A percentile compares a stretch with the other conserved stretches of the same genome.
These are phyloP conservation scores for Puccinia coronata DNA, from an alignment of 1,284 basidiomycete species.

Conservation along the genomic window DNA sequence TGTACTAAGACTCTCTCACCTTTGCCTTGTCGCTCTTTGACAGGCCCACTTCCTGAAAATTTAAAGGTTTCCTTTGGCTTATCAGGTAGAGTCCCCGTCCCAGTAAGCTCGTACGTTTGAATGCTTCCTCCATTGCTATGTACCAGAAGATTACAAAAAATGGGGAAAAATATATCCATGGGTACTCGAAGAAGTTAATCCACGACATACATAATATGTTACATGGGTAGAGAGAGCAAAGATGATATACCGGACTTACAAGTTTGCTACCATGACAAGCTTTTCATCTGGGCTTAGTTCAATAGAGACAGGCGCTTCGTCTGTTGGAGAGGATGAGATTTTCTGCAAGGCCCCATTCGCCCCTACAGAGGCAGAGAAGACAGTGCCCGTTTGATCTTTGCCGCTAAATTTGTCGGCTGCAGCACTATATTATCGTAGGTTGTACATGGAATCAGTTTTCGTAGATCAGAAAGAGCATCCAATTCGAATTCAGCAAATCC, in stretches of 20 bases:
- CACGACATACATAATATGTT: too few species aligned
- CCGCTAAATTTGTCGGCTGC: conserved; percentile 14
- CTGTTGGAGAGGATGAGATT: conserved; percentile 11
- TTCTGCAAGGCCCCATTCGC: conserved; percentile 19
- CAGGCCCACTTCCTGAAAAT: conserved; percentile 10
- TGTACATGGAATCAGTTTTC: too few species aligned
- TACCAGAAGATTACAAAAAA: too few species aligned
- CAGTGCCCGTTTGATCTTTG: conserved; percentile 14
- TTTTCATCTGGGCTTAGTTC: conserved; percentile 17
- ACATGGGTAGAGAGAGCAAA: not conserved
- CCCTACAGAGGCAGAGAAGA: conserved; percentile 17
- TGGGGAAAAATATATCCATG: not conserved
- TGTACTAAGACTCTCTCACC: not conserved
- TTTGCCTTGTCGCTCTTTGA: conserved; percentile 17
- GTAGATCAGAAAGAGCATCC: not conserved
- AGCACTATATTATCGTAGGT: too few species aligned
- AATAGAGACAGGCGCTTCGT: conserved; percentile 32
- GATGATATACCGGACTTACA: too few species aligned
- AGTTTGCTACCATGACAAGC: conserved; percentile 28
- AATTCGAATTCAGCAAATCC: not conserved
- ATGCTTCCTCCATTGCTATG: conserved; percentile 31
- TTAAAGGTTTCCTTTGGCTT: not conserved
- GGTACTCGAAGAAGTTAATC: too few species aligned
- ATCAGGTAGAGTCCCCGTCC: not conserved
- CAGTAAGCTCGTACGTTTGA: conserved; percentile 12